phyloP scores from a whole-genome alignment of 208 protist genomes.

The Leishmania tarentolae region DNA sequence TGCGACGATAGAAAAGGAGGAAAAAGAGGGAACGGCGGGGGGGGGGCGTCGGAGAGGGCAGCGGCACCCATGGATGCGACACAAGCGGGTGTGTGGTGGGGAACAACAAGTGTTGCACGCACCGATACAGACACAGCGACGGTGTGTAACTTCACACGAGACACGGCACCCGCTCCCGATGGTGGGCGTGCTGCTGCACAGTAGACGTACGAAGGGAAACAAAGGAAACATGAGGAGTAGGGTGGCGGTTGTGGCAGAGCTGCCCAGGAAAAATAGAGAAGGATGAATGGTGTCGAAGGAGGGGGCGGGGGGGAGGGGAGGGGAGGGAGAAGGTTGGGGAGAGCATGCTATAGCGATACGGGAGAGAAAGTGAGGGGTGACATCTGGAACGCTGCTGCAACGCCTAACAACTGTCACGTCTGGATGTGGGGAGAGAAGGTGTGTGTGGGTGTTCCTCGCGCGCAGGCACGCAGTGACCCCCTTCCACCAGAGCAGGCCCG shows the following conservation, averaged over 20 bases:
- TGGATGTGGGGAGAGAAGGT: neutral
- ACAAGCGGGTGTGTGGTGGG: neutral
- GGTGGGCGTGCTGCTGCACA: neutral
- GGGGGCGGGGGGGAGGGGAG: neutral
- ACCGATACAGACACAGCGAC: neutral
- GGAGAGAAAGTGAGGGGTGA: neutral
- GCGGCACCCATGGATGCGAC: neutral
- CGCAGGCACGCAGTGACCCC: neutral
- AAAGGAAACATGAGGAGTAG: too few relatives aligned
- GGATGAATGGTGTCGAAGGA: neutral
- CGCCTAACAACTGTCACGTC: neutral
- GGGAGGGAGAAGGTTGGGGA: neutral
- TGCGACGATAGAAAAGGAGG: too few relatives aligned
- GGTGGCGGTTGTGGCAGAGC: neutral
- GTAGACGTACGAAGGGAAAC: neutral
- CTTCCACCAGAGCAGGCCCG: neutral
- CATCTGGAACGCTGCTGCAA: neutral
- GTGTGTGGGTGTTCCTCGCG: neutral
- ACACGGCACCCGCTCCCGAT: neutral
- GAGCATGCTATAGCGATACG: neutral
- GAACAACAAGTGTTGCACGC: neutral
- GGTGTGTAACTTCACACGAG: neutral
- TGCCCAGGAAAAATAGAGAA: neutral
- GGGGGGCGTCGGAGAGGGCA: neutral
- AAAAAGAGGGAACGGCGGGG: neutral